Evolutionary conservation across 2,329 filamentous ascomycete species (phyloP), one percentile per base, ranked within the genome.

Genomic region (Colletotrichum caudatum): DNA sequence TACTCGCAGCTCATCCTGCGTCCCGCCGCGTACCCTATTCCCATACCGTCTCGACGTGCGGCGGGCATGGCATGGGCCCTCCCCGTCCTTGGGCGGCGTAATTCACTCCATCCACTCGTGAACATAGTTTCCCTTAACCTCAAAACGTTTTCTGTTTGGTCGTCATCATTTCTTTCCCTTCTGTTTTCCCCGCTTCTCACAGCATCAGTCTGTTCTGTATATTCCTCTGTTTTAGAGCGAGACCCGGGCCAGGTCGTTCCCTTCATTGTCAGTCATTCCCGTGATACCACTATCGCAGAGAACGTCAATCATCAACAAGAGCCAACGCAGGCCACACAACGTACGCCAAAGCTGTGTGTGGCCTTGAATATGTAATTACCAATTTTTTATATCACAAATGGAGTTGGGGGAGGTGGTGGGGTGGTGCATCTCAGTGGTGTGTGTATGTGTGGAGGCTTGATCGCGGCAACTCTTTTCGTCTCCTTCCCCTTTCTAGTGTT

Each of bases 181-280:
- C 41, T 50, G 58, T 41, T 12, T 51, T 48, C 58, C 48, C 53
- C 61, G 39, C 39, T 59, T 59, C 48, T 51, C 37, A 41, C 56
- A 60, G 46, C 50, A 56, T 56, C 66, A 26, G 63, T 73, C 67
- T 74, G 51, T 70, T 73, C 71, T 74, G 73, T 74, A 74, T 69
- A 74, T 72, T 69, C 48, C 44, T 63, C 60, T 53, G 54, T 46
- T 33, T 72, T 72, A 72, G 61, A 72, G 72, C 64, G 56, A 72
- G 73, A 74, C 73, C 68, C 73, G 62, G 71, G 73, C 67, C 69
- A 67, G 73, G 73, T 74, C 73, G 65, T 74, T 74, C 71, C 62
- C 51, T 74, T 74, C 73, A 56, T 58, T 69, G 53, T 74, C 73
- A 71, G 71, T 74, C 71, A 48, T 72, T 73, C 63, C 72, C 68